Evolutionary conservation across 208 protist species (phyloP).

Genomic region (Wallacemonas sp.): DNA sequence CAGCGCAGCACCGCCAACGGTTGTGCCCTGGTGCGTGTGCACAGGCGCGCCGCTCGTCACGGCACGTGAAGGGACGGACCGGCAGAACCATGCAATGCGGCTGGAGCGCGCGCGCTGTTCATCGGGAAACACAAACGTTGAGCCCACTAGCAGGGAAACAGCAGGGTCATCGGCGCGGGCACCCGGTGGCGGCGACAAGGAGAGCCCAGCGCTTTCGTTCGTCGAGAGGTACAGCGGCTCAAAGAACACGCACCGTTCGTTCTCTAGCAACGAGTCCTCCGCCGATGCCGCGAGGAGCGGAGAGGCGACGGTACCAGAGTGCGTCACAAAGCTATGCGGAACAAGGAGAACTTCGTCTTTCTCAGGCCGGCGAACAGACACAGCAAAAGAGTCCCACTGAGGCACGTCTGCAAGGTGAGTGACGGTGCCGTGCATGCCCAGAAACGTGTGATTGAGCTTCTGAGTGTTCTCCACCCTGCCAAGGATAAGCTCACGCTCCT

Average conservation of each 20-base stretch:
- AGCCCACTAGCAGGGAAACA: slow-evolving; percentile 53
- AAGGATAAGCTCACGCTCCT: slow-evolving; percentile 8
- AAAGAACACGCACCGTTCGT: slow-evolving; percentile 81
- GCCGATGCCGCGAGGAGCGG: neutral
- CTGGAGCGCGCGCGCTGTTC: slow-evolving; percentile 59
- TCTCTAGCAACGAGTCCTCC: slow-evolving; percentile 55
- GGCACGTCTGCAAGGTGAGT: slow-evolving; percentile 53
- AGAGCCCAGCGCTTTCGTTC: neutral
- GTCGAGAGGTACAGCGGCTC: slow-evolving; percentile 39
- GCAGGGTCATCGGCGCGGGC: slow-evolving; percentile 19
- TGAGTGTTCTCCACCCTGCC: slow-evolving; percentile 18
- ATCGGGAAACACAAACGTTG: slow-evolving; percentile 78
- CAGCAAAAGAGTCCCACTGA: slow-evolving; percentile 52
- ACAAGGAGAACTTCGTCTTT: slow-evolving; percentile 63
- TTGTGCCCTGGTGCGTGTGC: neutral
- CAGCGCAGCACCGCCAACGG: slow-evolving; percentile 18
- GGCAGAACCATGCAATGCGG: slow-evolving; percentile 52
- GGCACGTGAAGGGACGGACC: too few relatives aligned
- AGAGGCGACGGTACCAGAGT: slow-evolving; percentile 13
- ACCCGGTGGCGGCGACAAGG: neutral
- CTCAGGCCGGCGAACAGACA: slow-evolving; percentile 49
- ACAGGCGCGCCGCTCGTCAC: too few relatives aligned
- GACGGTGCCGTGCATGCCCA: slow-evolving; percentile 52
- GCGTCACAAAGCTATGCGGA: slow-evolving; percentile 21
- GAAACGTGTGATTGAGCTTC: slow-evolving; percentile 25